Percentiles rank a stretch among this genome's conserved stretches.
These are phyloP conservation scores for Aleurites moluccanus DNA, from an alignment of 441 rosid species.

Conservation along the genomic window DNA sequence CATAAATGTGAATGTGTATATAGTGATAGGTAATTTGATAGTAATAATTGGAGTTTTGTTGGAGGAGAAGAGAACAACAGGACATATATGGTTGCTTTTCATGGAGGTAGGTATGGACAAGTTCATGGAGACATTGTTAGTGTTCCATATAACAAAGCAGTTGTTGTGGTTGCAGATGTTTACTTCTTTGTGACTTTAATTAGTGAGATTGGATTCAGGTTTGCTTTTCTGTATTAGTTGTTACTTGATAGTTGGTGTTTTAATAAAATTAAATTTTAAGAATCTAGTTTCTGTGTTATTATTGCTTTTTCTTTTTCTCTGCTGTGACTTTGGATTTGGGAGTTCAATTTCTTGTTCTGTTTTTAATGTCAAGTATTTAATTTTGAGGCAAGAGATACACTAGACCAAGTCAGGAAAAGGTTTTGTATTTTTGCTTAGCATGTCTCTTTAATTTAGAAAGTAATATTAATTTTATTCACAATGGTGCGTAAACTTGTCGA, in stretches of 20 bases:
- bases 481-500: no score
- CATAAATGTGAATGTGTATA: background rate
- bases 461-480: no score
- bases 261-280: background rate
- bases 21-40: background rate
- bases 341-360: no score
- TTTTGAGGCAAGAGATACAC: no score
- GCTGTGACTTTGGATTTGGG: background rate
- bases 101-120: constrained; percentile 1
- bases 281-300: background rate
- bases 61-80: background rate
- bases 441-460: no score
- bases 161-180: background rate
- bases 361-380: no score
- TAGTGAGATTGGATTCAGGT: constrained; percentile 4
- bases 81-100: background rate
- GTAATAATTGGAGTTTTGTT: background rate
- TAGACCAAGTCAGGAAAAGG: no score
- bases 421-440: no score
- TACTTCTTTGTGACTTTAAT: constrained; percentile 1
- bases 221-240: constrained; percentile 3
- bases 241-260: background rate
- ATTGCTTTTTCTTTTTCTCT: background rate
- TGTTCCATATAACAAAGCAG: background rate
- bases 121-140: background rate